A percentile compares a stretch with the other conserved stretches of the same genome.
phyloP scores from a whole-genome alignment of 2,329 filamentous ascomycete genomes.

The Emergomyces orientalis region DNA sequence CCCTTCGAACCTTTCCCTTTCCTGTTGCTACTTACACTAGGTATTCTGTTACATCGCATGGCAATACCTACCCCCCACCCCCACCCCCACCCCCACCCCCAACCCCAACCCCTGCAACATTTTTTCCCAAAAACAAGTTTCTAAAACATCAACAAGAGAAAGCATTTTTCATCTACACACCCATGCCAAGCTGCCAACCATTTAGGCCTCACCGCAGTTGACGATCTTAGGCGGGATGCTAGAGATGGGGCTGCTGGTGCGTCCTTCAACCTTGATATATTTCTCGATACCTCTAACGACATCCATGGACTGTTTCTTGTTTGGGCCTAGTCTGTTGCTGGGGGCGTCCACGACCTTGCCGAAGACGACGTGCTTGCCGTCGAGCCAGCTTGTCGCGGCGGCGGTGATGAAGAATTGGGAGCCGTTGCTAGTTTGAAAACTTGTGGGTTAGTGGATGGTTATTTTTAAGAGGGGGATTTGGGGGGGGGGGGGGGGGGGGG shows the following conservation, averaged over 20 bases:
- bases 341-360: slow-evolving; percentile 50
- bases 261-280: slow-evolving; percentile 41
- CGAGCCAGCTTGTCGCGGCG: slow-evolving; percentile 56
- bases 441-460: slow-evolving; percentile 7
- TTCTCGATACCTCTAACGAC: slow-evolving; percentile 53
- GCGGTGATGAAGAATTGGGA: slow-evolving; percentile 68
- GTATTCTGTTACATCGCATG: slow-evolving; percentile 1
- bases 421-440: slow-evolving; percentile 46
- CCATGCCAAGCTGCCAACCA: not conserved
- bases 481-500: not conserved
- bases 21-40: too few relatives aligned
- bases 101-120: too few relatives aligned
- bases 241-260: slow-evolving; percentile 44
- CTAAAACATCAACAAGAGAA: too few relatives aligned
- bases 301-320: slow-evolving; percentile 36
- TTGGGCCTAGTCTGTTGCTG: not conserved
- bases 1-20: too few relatives aligned
- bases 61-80: not conserved
- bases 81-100: not conserved
- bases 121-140: too few relatives aligned
- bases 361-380: slow-evolving; percentile 62
- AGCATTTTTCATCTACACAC: not conserved
- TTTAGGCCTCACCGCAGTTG: slow-evolving; percentile 40
- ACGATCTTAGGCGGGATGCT: slow-evolving; percentile 48
- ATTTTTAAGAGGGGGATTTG: too few relatives aligned